Evolutionary conservation across 1,139 yeast species (phyloP), one percentile per base, ranked within the genome.

Genomic region (Lodderomyces orthopsilosis): DNA sequence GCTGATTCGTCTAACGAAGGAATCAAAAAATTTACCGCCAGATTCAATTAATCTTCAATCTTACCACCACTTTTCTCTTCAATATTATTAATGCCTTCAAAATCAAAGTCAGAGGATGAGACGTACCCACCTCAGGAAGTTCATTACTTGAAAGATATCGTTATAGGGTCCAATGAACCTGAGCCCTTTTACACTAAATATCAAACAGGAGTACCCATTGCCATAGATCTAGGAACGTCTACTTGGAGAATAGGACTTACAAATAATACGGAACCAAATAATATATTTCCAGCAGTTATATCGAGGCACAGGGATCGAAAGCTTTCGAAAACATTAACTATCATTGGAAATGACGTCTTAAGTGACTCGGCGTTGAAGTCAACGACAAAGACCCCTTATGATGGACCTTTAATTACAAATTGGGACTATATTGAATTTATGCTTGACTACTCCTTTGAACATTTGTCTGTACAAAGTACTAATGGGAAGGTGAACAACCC

Each of bases 361-460:
- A 60, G 87, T 24, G 98, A 91, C 55, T 75, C 82, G 6, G 67
- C 84, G 6, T 75, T 86, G 38, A 77, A 83, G 49, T 75, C 87
- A 22, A 82, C 85, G 40, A 77, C 88, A 38, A 82, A 80, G 55
- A 72, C 87, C 3, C 96, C 97, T 0, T 93, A 78, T 58, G 98
- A 94, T 62, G 96, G 96, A 0, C 78, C 89, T 2, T 66, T 89
- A 52, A 70, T 93, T 30, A 83, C 95, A 23, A 93, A 91, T 61
- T 94, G 98, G 98, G 98, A 94, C 47, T 79, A 84, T 46, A 77
- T 85, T 7, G 98, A 94, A 59, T 77, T 74, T 44, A 77, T 93
- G 44, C 62, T 94, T 44, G 98, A 93, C 59, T 93, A 90, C 58
- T 73, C 93, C 0, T 85, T 93, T 59, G 78, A 82, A 46, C 95